Evolutionary conservation across 306 rosid species (phyloP), one percentile per base, ranked within the genome.

Genomic region (Rubus idaeus): DNA sequence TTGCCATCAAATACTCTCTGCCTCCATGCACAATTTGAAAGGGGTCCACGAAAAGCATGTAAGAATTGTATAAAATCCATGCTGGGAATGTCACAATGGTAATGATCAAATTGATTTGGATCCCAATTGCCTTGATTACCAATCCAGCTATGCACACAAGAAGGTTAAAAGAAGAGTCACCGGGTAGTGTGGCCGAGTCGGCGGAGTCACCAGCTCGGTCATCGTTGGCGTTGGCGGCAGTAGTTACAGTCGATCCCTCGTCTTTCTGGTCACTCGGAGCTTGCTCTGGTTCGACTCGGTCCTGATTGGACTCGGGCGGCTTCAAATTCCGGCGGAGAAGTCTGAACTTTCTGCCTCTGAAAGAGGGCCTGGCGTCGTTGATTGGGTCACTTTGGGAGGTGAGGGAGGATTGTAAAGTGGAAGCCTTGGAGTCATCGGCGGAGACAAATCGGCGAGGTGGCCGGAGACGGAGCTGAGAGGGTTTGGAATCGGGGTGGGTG

Each of bases 21-120:
- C 89, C 84, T 8, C 57, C 76, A 81, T 77, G 84, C 41, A 79
- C 56, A 62, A 84, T 74, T 79, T 80, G 86, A 58, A 87, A 85
- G 46, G 97, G 98, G 72, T 91, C 87, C 30, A 83, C n/a, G 45
- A 87, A 57, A 11, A 93, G 65, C 82, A 75, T 78, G 62, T 86
- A 90, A 8, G 77, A 77, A 35, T 78, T 77, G 45, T 77, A 84
- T 45, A 77, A 21, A 73, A 86, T 84, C 76, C 81, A 60, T 2
- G 82, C 6, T 23, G 98, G 98, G 68, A 79, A 85, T 42, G 84
- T 86, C 2, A 84, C 17, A 51, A 85, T 84, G 78, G 73, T 61
- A 63, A 86, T 17, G 26, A 93, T 75, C 73, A 90, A 44, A 46
- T 85, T 84, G 46, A 91, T 74, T 64, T 90, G 96, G 58, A 86